Conservation (phyloP, 2,329 filamentous ascomycete genomes). For the Neopestalotiopsis sp. region DNA sequence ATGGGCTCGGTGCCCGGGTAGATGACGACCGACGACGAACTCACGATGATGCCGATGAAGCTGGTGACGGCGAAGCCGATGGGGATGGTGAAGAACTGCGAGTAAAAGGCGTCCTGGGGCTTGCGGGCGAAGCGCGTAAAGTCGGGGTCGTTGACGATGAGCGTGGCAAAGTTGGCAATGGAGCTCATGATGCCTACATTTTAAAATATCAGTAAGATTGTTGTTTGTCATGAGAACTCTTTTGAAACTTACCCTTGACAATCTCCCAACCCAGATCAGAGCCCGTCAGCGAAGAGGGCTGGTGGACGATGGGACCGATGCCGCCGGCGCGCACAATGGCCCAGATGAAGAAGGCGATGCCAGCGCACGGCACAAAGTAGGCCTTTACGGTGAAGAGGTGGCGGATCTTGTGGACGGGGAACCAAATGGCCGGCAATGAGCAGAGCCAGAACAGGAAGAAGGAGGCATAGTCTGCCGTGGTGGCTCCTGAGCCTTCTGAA, state of each 20-base stretch:
- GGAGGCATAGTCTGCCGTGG: constrained; percentile 75
- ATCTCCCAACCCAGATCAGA: constrained; percentile 80
- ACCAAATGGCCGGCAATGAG: constrained; percentile 85
- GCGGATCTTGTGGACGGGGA: constrained; percentile 85
- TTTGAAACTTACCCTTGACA: constrained; percentile 58
- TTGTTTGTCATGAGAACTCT: no score
- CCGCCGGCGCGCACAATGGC: constrained; percentile 76
- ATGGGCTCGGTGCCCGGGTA: constrained; percentile 66
- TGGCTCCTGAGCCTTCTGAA: constrained; percentile 67
- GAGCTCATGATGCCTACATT: constrained; percentile 74
- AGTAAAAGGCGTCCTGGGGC: constrained; percentile 78
- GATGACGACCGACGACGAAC: constrained; percentile 72
- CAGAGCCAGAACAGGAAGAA: constrained; percentile 88
- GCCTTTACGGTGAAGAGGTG: constrained; percentile 93
- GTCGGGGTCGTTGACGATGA: constrained; percentile 84
- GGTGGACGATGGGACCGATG: constrained; percentile 80
- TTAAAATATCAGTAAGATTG: no score
- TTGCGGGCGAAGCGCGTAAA: constrained; percentile 83
- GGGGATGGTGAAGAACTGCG: constrained; percentile 78
- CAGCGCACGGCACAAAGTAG: constrained; percentile 81
- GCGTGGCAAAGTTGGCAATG: constrained; percentile 88
- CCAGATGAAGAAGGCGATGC: constrained; percentile 85
- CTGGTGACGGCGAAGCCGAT: constrained; percentile 77
- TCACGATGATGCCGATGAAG: constrained; percentile 82
- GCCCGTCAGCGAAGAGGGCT: constrained; percentile 67